Evolutionary conservation across 768 basidiomycete genomes (phyloP).

Genomic region (Calocybe cyanea): DNA sequence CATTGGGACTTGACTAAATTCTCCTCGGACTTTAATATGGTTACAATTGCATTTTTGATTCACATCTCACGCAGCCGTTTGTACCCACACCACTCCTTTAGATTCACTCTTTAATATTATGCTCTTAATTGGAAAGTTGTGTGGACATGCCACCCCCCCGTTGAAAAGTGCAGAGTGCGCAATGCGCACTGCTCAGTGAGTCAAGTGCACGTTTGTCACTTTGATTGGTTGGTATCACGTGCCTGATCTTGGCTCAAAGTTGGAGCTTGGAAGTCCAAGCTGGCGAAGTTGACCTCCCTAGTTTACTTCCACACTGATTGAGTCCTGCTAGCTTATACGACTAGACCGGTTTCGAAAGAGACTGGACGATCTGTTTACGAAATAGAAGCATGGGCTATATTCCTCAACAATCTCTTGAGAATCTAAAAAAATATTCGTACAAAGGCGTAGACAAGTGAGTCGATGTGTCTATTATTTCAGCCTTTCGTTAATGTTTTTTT

Average conservation of each 20-base stretch:
- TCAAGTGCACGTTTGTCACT: not conserved
- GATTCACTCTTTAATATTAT: not conserved
- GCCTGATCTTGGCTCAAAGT: not conserved
- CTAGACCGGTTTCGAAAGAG: not conserved
- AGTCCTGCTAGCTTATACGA: conserved; percentile 3
- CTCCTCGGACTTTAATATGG: conserved; percentile 4
- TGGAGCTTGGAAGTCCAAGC: not conserved
- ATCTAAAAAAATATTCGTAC: conserved; percentile 75
- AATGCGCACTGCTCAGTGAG: no score
- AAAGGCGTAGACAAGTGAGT: conserved; percentile 77
- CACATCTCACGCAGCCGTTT: not conserved
- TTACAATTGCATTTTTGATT: not conserved
- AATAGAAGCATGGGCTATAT: conserved; percentile 55
- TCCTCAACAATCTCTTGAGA: conserved; percentile 61
- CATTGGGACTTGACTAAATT: not conserved
- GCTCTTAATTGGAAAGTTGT: conserved; percentile 2
- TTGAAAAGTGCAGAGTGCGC: no score
- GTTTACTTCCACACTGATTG: not conserved
- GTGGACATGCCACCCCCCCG: no score
- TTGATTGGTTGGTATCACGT: conserved; percentile 2
- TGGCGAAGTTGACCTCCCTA: not conserved
- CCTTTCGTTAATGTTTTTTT: conserved; percentile 6
- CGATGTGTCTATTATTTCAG: not conserved
- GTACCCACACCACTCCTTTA: conserved; percentile 6
- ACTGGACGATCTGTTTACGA: conserved; percentile 7